Evolutionary conservation across 331 rosid genomes (phyloP).

Genomic region (Rhamnella rubrinervis): DNA sequence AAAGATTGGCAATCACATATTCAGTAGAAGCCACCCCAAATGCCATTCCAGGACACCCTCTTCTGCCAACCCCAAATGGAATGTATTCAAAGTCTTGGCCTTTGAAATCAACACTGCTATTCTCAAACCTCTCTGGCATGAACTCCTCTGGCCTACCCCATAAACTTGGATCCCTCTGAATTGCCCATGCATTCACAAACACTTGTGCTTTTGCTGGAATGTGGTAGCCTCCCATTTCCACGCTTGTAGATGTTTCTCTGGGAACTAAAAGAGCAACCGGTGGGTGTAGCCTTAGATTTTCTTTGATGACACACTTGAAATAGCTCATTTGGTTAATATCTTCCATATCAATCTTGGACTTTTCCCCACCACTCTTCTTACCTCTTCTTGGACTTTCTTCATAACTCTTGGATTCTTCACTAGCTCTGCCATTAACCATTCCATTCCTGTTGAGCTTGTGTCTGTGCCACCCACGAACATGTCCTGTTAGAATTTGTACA

Average conservation of each 20-base stretch:
- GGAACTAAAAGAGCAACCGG: conserved; percentile 26
- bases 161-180: conserved; percentile 44
- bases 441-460: conserved; percentile 31
- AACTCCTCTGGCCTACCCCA: conserved; percentile 55
- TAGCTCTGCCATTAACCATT: conserved; percentile 54
- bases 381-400: conserved; percentile 58
- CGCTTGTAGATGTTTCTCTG: conserved; percentile 21
- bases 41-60: conserved; percentile 34
- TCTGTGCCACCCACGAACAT: conserved; percentile 21
- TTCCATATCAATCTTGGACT: conserved; percentile 12
- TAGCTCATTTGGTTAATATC: conserved; percentile 22
- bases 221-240: conserved; percentile 31
- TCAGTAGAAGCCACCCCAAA: conserved; percentile 26
- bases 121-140: conserved; percentile 50
- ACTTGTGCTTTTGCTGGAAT: conserved; percentile 49
- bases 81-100: conserved; percentile 38
- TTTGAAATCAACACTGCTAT: conserved; percentile 21
- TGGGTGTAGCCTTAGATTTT: conserved; percentile 33
- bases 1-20: no score
- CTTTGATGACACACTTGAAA: conserved; percentile 33
- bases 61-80: conserved; percentile 51
- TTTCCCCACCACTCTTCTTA: conserved; percentile 25
- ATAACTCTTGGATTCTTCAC: conserved; percentile 30
- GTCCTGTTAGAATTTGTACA: conserved; percentile 18
- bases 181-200: conserved; percentile 46